A percentile compares a stretch with the other conserved stretches of the same genome.
Evolutionary conservation across 257 asterid genomes (phyloP).

Genomic region (Parsonsia alboflavescens): DNA sequence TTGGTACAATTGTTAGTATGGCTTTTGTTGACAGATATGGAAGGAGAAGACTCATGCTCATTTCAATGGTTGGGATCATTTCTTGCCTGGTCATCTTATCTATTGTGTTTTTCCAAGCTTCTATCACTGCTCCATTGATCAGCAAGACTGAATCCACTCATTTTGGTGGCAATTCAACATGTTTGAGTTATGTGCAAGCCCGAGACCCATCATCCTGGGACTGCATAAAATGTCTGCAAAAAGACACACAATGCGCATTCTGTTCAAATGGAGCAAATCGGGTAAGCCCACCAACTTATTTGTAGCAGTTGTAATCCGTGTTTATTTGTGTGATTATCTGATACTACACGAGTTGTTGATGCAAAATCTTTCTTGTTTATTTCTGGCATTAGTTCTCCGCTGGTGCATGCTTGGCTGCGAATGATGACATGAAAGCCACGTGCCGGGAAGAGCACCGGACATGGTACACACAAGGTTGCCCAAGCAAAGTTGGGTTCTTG

Average conservation of each 20-base stretch:
- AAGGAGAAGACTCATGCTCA: slow-evolving; percentile 53
- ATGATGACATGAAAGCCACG: slow-evolving; percentile 22
- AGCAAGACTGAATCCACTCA: slow-evolving; percentile 24
- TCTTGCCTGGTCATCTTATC: slow-evolving; percentile 42
- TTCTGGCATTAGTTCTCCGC: slow-evolving; percentile 25
- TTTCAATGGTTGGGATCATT: slow-evolving; percentile 57
- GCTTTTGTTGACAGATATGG: slow-evolving; percentile 56
- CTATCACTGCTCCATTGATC: slow-evolving; percentile 38
- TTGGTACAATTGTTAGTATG: slow-evolving; percentile 57
- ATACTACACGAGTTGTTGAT: neutral
- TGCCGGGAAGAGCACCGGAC: slow-evolving; percentile 34
- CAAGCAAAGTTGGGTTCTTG: slow-evolving; percentile 48
- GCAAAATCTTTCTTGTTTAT: neutral
- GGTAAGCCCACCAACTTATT: slow-evolving; percentile 22
- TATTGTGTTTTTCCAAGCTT: slow-evolving; percentile 34
- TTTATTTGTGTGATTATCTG: too few relatives aligned
- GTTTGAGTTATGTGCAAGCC: slow-evolving; percentile 30
- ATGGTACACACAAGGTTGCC: slow-evolving; percentile 65
- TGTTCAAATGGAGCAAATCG: slow-evolving; percentile 35
- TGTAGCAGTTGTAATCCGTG: too few relatives aligned
- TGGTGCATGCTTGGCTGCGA: slow-evolving; percentile 43
- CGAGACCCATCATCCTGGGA: slow-evolving; percentile 39
- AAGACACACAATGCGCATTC: slow-evolving; percentile 32
- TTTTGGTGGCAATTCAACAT: slow-evolving; percentile 51
- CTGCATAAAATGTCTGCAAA: slow-evolving; percentile 45